Conservation (phyloP, 1,284 basidiomycete genomes). For the Tetrapyrgos nigripes region DNA sequence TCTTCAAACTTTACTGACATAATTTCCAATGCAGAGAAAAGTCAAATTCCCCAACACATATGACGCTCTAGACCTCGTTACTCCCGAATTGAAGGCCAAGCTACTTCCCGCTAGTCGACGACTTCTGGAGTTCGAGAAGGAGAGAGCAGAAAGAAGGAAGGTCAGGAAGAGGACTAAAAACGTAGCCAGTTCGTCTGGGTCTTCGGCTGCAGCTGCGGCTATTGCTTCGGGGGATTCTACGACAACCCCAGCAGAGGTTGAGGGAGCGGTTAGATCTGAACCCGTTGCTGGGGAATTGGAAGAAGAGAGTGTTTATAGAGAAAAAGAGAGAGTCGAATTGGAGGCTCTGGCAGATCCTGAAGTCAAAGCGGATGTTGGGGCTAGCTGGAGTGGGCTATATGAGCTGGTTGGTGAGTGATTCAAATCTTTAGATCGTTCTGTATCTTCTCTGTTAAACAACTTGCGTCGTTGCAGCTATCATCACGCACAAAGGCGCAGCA, state of each 20-base stretch:
- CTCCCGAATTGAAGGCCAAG: constrained; percentile 80
- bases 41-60: constrained; percentile 93
- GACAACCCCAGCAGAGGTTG: constrained; percentile 29
- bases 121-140: constrained; percentile 84
- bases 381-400: constrained; percentile 80
- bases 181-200: constrained; percentile 35
- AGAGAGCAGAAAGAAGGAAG: constrained; percentile 85
- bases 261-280: constrained; percentile 26
- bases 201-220: constrained; percentile 27
- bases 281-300: constrained; percentile 50
- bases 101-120: constrained; percentile 75
- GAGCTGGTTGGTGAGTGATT: constrained; percentile 81
- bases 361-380: constrained; percentile 73
- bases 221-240: constrained; percentile 32
- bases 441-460: background rate
- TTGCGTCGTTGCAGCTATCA: constrained; percentile 64
- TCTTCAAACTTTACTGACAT: too few species aligned
- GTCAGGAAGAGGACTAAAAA: constrained; percentile 78
- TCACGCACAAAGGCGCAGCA: constrained; percentile 96
- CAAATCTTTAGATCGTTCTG: background rate
- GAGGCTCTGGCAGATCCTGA: constrained; percentile 62
- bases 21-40: constrained; percentile 66
- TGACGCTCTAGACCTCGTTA: constrained; percentile 85
- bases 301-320: constrained; percentile 64
- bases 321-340: constrained; percentile 23